Percentiles rank a stretch among this genome's conserved stretches.
Evolutionary conservation across 495 filamentous ascomycete genomes (phyloP).

Genomic region (Immersiella caudata): DNA sequence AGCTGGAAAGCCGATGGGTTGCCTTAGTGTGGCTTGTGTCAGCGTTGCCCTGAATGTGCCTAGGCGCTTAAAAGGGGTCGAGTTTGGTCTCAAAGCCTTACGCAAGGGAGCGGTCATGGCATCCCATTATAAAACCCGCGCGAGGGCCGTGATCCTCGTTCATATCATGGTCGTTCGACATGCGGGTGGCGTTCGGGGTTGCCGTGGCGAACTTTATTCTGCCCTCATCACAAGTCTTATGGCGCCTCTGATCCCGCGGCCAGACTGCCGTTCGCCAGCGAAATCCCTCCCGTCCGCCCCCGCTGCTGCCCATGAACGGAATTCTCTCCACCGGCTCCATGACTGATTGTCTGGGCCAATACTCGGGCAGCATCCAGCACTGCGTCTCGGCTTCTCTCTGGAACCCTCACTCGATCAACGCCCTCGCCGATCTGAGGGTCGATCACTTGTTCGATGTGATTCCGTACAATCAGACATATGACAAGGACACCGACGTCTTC

Average conservation of each 20-base stretch:
- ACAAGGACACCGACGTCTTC: not conserved
- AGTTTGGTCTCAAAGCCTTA: not conserved
- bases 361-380: constrained; percentile 1
- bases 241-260: not conserved
- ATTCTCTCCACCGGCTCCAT: not conserved
- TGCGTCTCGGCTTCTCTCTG: not conserved
- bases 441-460: not conserved
- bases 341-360: not conserved
- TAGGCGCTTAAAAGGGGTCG: constrained; percentile 4
- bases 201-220: not conserved
- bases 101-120: not conserved
- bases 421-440: not conserved
- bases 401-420: not conserved
- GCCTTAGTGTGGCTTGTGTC: not conserved
- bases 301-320: not conserved
- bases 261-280: not conserved
- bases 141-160: not conserved
- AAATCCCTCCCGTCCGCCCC: not conserved
- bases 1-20: not conserved
- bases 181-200: not conserved
- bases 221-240: not conserved
- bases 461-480: constrained; percentile 9
- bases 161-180: not conserved
- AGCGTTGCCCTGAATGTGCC: not conserved
- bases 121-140: not conserved